These are phyloP conservation scores for Termitomyces sp. DNA, from an alignment of 768 basidiomycete genomes.

Conservation along the genomic window DNA sequence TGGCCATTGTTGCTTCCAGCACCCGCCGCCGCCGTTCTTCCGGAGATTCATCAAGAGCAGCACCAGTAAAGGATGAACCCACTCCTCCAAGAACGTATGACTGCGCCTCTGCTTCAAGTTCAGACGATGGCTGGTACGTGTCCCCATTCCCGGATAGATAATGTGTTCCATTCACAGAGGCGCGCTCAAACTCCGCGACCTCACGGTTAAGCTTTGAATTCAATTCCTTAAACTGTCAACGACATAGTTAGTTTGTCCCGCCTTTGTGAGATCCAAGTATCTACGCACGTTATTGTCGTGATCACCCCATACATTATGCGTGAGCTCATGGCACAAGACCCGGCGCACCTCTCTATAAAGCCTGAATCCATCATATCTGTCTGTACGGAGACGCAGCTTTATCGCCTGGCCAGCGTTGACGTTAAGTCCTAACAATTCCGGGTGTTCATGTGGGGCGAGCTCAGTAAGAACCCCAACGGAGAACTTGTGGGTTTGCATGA, in stretches of 20 bases:
- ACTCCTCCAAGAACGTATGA: constrained; percentile 47
- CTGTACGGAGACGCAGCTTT: constrained; percentile 64
- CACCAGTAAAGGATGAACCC: constrained; percentile 8
- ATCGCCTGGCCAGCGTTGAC: constrained; percentile 57
- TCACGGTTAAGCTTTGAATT: constrained; percentile 74
- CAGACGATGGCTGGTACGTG: constrained; percentile 48
- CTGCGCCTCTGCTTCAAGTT: constrained; percentile 52
- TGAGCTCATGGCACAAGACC: constrained; percentile 72
- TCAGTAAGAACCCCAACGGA: constrained; percentile 69
- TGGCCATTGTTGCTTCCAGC: constrained; percentile 56
- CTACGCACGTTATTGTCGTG: constrained; percentile 67
- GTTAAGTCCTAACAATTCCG: constrained; percentile 65
- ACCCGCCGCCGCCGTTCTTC: constrained; percentile 55
- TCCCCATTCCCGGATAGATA: constrained; percentile 37
- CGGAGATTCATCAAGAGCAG: constrained; percentile 32
- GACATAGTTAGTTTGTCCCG: background rate
- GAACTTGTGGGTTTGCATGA: constrained; percentile 69
- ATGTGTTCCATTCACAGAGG: constrained; percentile 48
- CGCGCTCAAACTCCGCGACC: constrained; percentile 62
- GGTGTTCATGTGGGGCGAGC: constrained; percentile 74
- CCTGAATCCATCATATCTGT: constrained; percentile 69
- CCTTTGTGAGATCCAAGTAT: background rate
- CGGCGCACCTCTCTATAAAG: constrained; percentile 57
- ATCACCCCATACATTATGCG: constrained; percentile 70
- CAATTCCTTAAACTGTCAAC: constrained; percentile 61